Evolutionary conservation across 495 filamentous ascomycete species (phyloP), one percentile per base, ranked within the genome.

Genomic region (Acidomyces sp.): DNA sequence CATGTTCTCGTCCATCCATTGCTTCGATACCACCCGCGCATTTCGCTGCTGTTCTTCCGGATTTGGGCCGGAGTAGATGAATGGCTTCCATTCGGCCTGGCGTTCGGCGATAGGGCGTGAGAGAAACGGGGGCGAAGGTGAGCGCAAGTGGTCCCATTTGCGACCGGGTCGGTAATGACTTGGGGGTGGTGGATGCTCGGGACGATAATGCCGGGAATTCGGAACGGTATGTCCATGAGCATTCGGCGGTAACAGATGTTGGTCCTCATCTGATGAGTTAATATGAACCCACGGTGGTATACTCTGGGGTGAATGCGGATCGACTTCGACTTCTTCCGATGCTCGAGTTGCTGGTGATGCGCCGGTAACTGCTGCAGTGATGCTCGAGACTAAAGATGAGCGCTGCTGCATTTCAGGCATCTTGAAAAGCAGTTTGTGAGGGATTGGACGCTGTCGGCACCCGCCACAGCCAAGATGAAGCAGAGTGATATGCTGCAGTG

Each of bases 1-100:
- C 48, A 51, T 51, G 30, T 51, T 34, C 42, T 51, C 43, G 22
- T 51, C 48, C 38, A 51, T 23, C 48, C 48, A 51, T 20, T 37
- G 38, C 27, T 31, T 17, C 34, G 34, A 29, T 34, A 51, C 48
- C 6, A 51, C 33, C 23, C 48, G 24, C 26, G 46, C 43, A 12
- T 30, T 19, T 11, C 16, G 10, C 7, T 26, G 5, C 37, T 42
- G 33, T 29, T 41, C 35, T 12, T 36, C 9, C 15, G 30, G 31
- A 18, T 42, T 18, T 10, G 48, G 48, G 1, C 48, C 48, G 12
- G 37, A 31, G 28, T 46, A 6, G 43, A 51, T 51, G 34, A 51
- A 51, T 2, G 17, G 13, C 18, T 21, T 17, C 48, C 48, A 51
- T 33, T 43, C 43, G 34, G 19, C 24, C 34, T 51, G 48, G 16